phyloP scores from a whole-genome alignment of 2,329 filamentous ascomycete species.

The Cryphonectria japonica region DNA sequence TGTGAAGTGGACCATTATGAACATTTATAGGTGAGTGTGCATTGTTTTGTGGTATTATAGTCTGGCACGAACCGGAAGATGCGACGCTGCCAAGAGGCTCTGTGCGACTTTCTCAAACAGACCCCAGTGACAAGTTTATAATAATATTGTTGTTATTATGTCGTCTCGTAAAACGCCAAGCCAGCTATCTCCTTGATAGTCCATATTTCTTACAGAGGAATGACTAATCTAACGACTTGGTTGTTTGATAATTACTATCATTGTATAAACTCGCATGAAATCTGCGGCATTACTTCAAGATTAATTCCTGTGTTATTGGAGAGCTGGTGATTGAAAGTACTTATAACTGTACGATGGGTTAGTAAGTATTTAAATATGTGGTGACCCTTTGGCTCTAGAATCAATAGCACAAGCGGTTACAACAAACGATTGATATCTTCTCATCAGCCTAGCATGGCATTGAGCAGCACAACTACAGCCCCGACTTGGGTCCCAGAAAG shows the following conservation, averaged over 20 bases:
- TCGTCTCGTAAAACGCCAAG: background rate
- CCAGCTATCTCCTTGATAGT: background rate
- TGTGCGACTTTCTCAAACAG: constrained; percentile 25
- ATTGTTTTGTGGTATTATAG: background rate
- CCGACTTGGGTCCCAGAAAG: constrained; percentile 15
- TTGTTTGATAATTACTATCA: background rate
- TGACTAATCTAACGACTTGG: background rate
- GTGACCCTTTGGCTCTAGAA: background rate
- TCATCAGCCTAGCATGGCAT: background rate
- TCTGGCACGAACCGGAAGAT: constrained; percentile 12
- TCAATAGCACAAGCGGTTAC: background rate
- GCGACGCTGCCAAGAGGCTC: constrained; percentile 28
- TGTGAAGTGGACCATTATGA: background rate
- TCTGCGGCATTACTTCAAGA: too few species aligned
- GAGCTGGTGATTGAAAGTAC: too few species aligned
- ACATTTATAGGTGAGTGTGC: background rate
- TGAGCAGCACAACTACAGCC: constrained; percentile 9
- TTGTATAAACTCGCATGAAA: too few species aligned
- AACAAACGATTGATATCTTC: background rate
- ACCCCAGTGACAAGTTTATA: constrained; percentile 8
- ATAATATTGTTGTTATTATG: background rate
- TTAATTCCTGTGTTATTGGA: too few species aligned
- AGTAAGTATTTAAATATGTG: background rate
- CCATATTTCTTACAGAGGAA: background rate
- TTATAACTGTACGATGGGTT: too few species aligned